Conservation (phyloP, 2,329 filamentous ascomycete species). For the Hymenoscyphus fructigenus region DNA sequence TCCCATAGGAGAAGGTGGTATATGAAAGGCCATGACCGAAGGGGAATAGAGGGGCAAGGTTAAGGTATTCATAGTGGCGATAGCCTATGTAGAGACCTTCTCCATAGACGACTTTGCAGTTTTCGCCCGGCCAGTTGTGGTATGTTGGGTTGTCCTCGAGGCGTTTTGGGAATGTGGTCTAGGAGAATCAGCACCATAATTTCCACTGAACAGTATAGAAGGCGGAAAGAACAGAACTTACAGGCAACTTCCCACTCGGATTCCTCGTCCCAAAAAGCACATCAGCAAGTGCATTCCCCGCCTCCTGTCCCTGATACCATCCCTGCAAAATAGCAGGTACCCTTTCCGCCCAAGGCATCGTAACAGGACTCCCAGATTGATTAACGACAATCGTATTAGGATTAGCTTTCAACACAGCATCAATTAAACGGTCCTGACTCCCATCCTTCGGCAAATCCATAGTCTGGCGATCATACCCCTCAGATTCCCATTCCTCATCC, state of each 20-base stretch:
- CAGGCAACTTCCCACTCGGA: constrained; percentile 68
- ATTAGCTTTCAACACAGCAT: constrained; percentile 62
- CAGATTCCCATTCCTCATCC: constrained; percentile 74
- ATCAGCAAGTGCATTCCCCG: constrained; percentile 59
- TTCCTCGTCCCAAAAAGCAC: constrained; percentile 63
- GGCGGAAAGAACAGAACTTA: neutral
- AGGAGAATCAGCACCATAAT: constrained; percentile 8
- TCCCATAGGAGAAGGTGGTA: constrained; percentile 63
- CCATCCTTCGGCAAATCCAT: constrained; percentile 59
- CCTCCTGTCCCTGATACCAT: constrained; percentile 69
- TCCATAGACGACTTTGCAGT: constrained; percentile 65
- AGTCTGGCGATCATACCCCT: constrained; percentile 65
- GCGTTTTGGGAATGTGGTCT: constrained; percentile 64
- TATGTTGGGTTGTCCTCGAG: constrained; percentile 68
- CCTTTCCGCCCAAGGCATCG: constrained; percentile 67
- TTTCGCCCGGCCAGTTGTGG: constrained; percentile 72
- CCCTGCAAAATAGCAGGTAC: constrained; percentile 68
- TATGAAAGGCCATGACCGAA: constrained; percentile 77
- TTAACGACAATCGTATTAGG: constrained; percentile 66
- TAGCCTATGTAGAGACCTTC: constrained; percentile 75
- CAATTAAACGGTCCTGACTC: constrained; percentile 62
- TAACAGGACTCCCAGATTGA: constrained; percentile 66
- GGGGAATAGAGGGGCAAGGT: constrained; percentile 62
- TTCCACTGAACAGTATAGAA: neutral
- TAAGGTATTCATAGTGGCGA: constrained; percentile 65